Evolutionary conservation across 176 grass and related monocot species (phyloP), one percentile per base, ranked within the genome.

Genomic region (Phyllostachys edulis): DNA sequence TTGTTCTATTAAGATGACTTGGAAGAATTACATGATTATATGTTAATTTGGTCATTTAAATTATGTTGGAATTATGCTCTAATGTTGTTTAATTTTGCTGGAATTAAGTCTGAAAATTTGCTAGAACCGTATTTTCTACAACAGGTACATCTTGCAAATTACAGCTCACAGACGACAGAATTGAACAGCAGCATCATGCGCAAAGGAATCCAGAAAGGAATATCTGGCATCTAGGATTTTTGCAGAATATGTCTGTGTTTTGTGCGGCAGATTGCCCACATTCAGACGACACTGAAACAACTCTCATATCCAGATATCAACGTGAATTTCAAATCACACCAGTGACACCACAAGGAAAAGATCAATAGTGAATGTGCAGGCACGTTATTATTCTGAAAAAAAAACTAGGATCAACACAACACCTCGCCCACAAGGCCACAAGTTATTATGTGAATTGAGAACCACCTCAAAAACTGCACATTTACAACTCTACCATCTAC

Each of bases 401-500:
- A 75, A 41, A 63, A 45, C 11, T 80, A 77, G 57, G 69, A 63
- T 83, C 17, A 52, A 70, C 51, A 77, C 63, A 42, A 77, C 52
- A 63, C 40, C 64, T 39, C 50, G 51, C 16, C 80, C 75, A 87
- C 21, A 59, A 42, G 64, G 78, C 18, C 51, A 65, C 56, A 67
- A 56, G 54, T 24, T 76, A n/a, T 27, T 47, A 52, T 80, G 37
- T 84, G 69, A 70, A 80, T 56, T 70, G 45, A 68, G 80, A 56
- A 23, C 40, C 80, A 54, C 46, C 75, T 80, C 23, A 75, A 91
- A 84, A 82, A 14, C 67, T 90, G 71, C 82, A 80, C 88, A 93
- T 77, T 77, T 84, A 85, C 81, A 86, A 67, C 51, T 87, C 80
- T 84, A 60, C 36, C 69, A 57, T 80, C 75, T 91, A 91, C 85